phyloP scores from a whole-genome alignment of 2,329 filamentous ascomycete species.

The Dactylella cylindrospora region DNA sequence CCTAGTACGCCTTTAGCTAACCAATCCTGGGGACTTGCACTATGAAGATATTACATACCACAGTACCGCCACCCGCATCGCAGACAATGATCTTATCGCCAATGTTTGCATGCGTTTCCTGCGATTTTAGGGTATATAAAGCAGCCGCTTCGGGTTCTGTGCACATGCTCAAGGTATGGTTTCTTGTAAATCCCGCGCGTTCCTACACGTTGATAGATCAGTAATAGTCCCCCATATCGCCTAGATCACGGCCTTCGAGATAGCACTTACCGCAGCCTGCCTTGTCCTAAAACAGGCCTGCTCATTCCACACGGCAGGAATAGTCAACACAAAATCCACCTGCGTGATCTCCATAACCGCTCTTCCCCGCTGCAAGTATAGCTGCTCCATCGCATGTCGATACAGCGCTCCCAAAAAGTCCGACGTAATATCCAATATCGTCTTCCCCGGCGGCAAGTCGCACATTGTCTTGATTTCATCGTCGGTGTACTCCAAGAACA shows the following conservation, averaged over 20 bases:
- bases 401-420: conserved; percentile 45
- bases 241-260: neutral
- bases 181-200: conserved; percentile 34
- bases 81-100: conserved; percentile 58
- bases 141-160: conserved; percentile 61
- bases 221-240: neutral
- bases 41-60: conserved; percentile 94
- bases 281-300: conserved; percentile 30
- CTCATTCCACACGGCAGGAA: conserved; percentile 80
- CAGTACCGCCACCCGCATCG: conserved; percentile 59
- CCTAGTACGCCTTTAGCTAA: conserved; percentile 43
- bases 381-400: conserved; percentile 43
- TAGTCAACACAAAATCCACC: conserved; percentile 76
- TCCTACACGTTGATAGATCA: conserved; percentile 7
- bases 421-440: conserved; percentile 39
- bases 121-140: conserved; percentile 55
- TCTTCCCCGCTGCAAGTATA: conserved; percentile 36
- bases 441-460: conserved; percentile 43
- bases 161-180: conserved; percentile 54
- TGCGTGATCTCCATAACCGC: conserved; percentile 44
- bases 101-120: conserved; percentile 51
- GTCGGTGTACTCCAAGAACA: conserved; percentile 43
- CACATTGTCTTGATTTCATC: conserved; percentile 32
- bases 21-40: conserved; percentile 59
- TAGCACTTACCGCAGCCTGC: conserved; percentile 22